Evolutionary conservation across 345 rosid genomes (phyloP).

Genomic region (Melastoma malabathricum): DNA sequence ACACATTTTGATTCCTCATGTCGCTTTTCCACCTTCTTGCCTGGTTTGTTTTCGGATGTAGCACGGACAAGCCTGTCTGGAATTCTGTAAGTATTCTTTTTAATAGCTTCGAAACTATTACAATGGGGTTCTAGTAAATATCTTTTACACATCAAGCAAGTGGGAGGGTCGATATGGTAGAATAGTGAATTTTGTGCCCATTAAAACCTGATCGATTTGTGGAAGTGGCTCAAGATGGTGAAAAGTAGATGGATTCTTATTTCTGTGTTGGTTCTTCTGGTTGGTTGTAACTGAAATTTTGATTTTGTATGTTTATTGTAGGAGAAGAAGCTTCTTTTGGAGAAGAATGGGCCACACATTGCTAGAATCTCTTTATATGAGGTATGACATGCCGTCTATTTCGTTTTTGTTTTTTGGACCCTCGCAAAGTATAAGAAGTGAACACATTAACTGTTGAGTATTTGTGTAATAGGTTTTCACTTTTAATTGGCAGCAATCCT

Average conservation of each 20-base stretch:
- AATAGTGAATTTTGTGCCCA: too few species aligned
- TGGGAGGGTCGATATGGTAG: too few species aligned
- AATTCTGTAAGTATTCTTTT: slow-evolving; percentile 49
- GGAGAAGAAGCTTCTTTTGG: slow-evolving; percentile 92
- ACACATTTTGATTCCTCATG: background rate
- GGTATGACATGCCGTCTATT: slow-evolving; percentile 24
- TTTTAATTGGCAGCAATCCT: too few species aligned
- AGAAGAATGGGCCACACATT: slow-evolving; percentile 64
- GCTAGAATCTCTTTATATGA: slow-evolving; percentile 77
- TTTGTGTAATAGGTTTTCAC: too few species aligned
- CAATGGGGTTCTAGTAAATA: background rate
- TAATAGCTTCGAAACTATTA: too few species aligned
- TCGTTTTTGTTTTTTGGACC: background rate
- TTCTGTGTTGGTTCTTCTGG: background rate
- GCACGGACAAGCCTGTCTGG: slow-evolving; percentile 80
- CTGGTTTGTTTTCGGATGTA: slow-evolving; percentile 26
- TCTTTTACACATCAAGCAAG: too few species aligned
- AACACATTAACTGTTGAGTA: background rate
- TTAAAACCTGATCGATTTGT: too few species aligned
- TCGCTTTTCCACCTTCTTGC: slow-evolving; percentile 1
- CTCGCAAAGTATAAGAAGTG: background rate
- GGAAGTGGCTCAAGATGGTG: too few species aligned
- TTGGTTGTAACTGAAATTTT: background rate
- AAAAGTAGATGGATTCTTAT: background rate
- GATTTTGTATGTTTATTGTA: slow-evolving; percentile 14